Percentiles rank a stretch among this genome's conserved stretches.
phyloP scores from a whole-genome alignment of 371 early-diverging fungal species.

The Mucor irregularis region DNA sequence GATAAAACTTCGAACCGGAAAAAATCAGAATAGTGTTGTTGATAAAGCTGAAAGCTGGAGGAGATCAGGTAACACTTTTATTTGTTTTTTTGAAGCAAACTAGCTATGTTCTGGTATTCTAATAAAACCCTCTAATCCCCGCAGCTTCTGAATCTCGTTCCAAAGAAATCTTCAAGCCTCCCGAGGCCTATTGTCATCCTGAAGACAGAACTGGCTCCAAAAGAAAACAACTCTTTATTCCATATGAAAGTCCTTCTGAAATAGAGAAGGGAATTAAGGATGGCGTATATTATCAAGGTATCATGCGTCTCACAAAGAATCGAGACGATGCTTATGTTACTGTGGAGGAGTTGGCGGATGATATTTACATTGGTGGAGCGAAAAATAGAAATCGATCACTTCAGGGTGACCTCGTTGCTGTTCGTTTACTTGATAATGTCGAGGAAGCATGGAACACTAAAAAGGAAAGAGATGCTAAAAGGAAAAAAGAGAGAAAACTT shows the following conservation, averaged over 20 bases:
- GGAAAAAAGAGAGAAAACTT: conserved; percentile 28
- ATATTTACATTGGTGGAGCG: conserved; percentile 73
- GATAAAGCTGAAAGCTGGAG: too few relatives aligned
- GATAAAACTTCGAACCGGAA: too few relatives aligned
- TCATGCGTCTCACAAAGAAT: conserved; percentile 74
- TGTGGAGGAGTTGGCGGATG: conserved; percentile 52
- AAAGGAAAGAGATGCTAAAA: conserved; percentile 34
- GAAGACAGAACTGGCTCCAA: not conserved
- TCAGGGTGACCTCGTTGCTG: conserved; percentile 78
- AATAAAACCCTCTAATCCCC: not conserved
- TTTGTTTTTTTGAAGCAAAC: too few relatives aligned
- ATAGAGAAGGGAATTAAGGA: not conserved
- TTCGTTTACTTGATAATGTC: conserved; percentile 64
- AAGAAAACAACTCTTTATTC: not conserved
- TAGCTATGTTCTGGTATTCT: too few relatives aligned
- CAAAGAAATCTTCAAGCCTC: too few relatives aligned
- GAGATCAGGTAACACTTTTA: too few relatives aligned
- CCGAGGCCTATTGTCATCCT: not conserved
- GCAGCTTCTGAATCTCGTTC: not conserved
- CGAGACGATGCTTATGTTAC: conserved; percentile 82
- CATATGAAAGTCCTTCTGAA: not conserved
- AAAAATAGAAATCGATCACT: conserved; percentile 77
- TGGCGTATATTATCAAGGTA: conserved; percentile 45
- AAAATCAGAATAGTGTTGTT: too few relatives aligned
- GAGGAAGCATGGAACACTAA: conserved; percentile 49